Conservation (phyloP, 23 red algal genomes). For the Chondrus crispus region DNA sequence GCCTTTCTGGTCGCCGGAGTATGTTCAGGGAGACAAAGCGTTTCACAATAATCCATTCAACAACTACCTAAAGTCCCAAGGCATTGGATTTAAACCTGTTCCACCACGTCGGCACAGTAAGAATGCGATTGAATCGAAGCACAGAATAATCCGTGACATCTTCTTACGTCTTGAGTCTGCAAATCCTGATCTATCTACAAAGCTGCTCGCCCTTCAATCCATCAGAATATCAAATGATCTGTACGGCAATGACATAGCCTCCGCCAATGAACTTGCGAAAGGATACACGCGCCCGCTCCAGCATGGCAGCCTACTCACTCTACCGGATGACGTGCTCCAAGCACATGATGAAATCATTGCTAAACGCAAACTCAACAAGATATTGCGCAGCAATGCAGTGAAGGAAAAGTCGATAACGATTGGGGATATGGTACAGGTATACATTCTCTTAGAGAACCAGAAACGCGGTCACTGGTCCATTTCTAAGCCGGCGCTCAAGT, state of each 20-base stretch:
- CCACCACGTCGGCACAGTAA: background rate
- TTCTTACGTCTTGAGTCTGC: background rate
- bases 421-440: background rate
- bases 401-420: background rate
- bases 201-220: background rate
- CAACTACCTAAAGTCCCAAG: background rate
- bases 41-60: background rate
- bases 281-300: background rate
- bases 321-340: background rate
- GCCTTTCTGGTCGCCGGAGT: background rate
- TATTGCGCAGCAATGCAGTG: background rate
- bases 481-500: background rate
- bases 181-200: background rate
- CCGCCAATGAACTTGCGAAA: background rate
- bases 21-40: background rate
- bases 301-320: background rate
- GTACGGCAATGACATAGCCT: background rate
- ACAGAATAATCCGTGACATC: background rate
- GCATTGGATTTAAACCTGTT: background rate
- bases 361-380: background rate
- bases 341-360: background rate
- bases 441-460: too few relatives aligned
- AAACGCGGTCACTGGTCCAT: background rate
- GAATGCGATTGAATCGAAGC: conserved; percentile 7
- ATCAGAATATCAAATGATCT: background rate